A percentile compares a stretch with the other conserved stretches of the same genome.
Evolutionary conservation across 768 basidiomycete species (phyloP).

Genomic region (Hypholoma sublateritium): DNA sequence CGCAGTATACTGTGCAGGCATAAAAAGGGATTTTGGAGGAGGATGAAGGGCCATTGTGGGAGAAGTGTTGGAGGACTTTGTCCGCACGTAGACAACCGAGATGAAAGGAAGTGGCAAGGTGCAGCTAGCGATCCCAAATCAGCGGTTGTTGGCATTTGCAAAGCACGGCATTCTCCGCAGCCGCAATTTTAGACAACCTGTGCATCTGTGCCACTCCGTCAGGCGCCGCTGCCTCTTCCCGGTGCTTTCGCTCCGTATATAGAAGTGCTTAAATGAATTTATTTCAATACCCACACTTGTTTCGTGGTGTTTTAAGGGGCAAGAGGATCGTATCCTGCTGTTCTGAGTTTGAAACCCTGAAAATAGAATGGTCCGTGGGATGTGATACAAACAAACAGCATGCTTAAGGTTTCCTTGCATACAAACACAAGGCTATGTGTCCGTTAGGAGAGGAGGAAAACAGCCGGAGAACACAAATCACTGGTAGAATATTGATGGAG

Average conservation of each 20-base stretch:
- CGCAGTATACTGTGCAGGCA: conserved; percentile 2
- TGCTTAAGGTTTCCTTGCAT: conserved; percentile 2
- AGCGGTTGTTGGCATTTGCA: conserved; percentile 24
- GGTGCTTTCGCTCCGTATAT: neutral
- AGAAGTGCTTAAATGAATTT: conserved; percentile 5
- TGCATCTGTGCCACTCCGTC: conserved; percentile 8
- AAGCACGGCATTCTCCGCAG: conserved; percentile 34
- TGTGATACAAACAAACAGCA: conserved; percentile 12
- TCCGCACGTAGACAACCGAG: conserved; percentile 16
- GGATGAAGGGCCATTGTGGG: conserved; percentile 14
- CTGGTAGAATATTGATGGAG: no score
- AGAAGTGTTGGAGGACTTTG: conserved; percentile 11
- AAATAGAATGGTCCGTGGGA: conserved; percentile 17
- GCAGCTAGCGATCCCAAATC: conserved; percentile 24
- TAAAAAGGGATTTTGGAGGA: conserved; percentile 10
- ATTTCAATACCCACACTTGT: neutral
- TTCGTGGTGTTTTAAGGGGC: conserved; percentile 10
- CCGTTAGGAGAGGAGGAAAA: neutral
- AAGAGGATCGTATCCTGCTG: conserved; percentile 1
- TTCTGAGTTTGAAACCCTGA: conserved; percentile 32
- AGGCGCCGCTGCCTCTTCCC: neutral
- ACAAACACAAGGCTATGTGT: conserved; percentile 3
- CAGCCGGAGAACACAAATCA: no score
- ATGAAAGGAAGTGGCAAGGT: conserved; percentile 25
- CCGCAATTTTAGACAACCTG: conserved; percentile 25